A percentile compares a stretch with the other conserved stretches of the same genome.
These are phyloP conservation scores for Samsoniella hepiali DNA, from an alignment of 2,329 filamentous ascomycete genomes.

Conservation along the genomic window DNA sequence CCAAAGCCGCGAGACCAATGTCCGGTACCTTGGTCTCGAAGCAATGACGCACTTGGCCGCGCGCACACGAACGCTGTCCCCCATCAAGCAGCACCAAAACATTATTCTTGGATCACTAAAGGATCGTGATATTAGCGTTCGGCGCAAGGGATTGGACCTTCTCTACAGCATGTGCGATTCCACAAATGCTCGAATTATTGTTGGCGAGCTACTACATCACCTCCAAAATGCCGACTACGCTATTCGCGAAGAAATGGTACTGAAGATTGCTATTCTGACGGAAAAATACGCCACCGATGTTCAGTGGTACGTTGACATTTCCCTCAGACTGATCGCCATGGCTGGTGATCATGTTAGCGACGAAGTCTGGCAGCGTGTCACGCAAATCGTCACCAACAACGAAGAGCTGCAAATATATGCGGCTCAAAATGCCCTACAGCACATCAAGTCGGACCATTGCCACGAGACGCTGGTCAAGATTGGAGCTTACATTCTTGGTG, in stretches of 20 bases:
- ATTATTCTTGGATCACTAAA: constrained; percentile 93
- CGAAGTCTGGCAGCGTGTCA: constrained; percentile 98
- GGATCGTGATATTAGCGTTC: constrained; percentile 94
- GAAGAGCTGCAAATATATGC: constrained; percentile 97
- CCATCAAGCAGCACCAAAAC: constrained; percentile 96
- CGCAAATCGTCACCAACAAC: constrained; percentile 98
- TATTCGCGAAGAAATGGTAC: constrained; percentile 97
- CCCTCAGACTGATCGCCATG: constrained; percentile 88
- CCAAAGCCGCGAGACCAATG: constrained; percentile 93
- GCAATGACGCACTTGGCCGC: constrained; percentile 98
- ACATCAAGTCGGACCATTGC: constrained; percentile 88
- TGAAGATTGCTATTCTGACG: constrained; percentile 97
- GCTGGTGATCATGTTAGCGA: constrained; percentile 98
- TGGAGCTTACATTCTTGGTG: constrained; percentile 89
- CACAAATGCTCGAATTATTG: constrained; percentile 89
- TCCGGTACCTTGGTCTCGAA: constrained; percentile 90
- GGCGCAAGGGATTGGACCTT: constrained; percentile 90
- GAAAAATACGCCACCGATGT: constrained; percentile 98
- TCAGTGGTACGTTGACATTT: constrained; percentile 99
- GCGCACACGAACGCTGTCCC: constrained; percentile 86
- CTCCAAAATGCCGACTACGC: constrained; percentile 96
- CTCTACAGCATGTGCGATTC: constrained; percentile 99
- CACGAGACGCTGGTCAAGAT: constrained; percentile 98
- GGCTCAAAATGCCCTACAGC: constrained; percentile 86
- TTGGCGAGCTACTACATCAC: constrained; percentile 89